These are phyloP conservation scores for Gossypium gossypioides DNA, from an alignment of 441 rosid genomes.

Conservation along the genomic window DNA sequence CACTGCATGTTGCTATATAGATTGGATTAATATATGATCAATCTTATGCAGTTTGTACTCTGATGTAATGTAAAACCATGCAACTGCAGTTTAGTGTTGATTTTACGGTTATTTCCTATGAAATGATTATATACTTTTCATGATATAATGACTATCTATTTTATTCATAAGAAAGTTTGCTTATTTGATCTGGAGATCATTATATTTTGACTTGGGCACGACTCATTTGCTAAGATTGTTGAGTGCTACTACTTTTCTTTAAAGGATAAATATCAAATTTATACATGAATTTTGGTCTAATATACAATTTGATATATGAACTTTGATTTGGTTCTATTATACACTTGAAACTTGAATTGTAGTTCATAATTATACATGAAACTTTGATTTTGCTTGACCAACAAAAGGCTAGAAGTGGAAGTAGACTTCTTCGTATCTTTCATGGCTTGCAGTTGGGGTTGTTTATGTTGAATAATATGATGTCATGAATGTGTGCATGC, in stretches of 20 bases:
- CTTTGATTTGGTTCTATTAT: too few relatives aligned
- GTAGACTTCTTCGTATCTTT: too few relatives aligned
- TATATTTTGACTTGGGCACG: not conserved
- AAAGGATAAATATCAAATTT: too few relatives aligned
- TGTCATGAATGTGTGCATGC: too few relatives aligned
- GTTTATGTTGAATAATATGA: too few relatives aligned
- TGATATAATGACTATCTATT: not conserved
- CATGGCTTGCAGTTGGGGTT: too few relatives aligned
- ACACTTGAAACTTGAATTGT: too few relatives aligned
- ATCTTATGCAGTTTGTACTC: not conserved
- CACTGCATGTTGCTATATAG: not conserved
- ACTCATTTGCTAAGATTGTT: not conserved
- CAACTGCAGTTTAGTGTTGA: not conserved
- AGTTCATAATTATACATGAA: too few relatives aligned
- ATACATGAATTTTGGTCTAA: too few relatives aligned
- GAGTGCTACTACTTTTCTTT: not conserved
- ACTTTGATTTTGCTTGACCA: too few relatives aligned
- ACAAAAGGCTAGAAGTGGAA: too few relatives aligned
- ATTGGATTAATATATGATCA: not conserved
- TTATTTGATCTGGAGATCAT: not conserved
- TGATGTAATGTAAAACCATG: not conserved
- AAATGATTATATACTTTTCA: not conserved
- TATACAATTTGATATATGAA: too few relatives aligned
- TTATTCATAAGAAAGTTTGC: not conserved
- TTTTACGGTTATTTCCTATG: not conserved